phyloP scores from a whole-genome alignment of 2,329 filamentous ascomycete genomes.

The Amauroascus verrucosus region DNA sequence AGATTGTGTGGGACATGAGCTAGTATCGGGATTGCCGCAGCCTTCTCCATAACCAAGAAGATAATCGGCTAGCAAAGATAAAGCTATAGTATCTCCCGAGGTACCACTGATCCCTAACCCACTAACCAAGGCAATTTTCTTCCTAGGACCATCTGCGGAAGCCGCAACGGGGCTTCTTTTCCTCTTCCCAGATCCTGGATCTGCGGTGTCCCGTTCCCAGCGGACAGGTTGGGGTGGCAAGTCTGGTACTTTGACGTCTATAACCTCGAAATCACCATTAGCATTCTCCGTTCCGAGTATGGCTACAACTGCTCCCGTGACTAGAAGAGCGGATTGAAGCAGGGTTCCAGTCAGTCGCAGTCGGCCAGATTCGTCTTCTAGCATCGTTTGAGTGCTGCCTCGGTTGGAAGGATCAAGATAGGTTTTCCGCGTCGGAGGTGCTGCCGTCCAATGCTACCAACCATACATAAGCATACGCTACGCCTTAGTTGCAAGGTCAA shows the following conservation, averaged over 20 bases:
- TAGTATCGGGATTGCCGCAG: slow-evolving; percentile 42
- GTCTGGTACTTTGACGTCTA: slow-evolving; percentile 83
- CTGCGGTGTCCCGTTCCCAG: slow-evolving; percentile 54
- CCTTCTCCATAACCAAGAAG: slow-evolving; percentile 66
- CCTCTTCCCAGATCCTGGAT: slow-evolving; percentile 21
- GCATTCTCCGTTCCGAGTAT: slow-evolving; percentile 88
- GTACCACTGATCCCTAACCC: slow-evolving; percentile 73
- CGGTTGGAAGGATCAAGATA: slow-evolving; percentile 51
- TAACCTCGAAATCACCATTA: slow-evolving; percentile 83
- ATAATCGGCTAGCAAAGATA: slow-evolving; percentile 74
- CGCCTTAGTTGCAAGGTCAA: not conserved
- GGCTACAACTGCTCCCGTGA: slow-evolving; percentile 90
- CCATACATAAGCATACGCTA: not conserved
- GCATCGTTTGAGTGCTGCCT: slow-evolving; percentile 56
- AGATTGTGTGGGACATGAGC: slow-evolving; percentile 34
- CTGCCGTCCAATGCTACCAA: slow-evolving; percentile 72
- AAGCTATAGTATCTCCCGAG: slow-evolving; percentile 61
- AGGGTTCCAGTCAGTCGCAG: slow-evolving; percentile 64
- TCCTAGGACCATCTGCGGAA: slow-evolving; percentile 41
- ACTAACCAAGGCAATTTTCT: slow-evolving; percentile 80
- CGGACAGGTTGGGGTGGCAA: slow-evolving; percentile 69
- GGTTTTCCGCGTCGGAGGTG: slow-evolving; percentile 64
- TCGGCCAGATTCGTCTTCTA: slow-evolving; percentile 92
- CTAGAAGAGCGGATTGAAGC: slow-evolving; percentile 59
- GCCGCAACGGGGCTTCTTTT: slow-evolving; percentile 21